Base-by-base conservation (phyloP, 2,329 filamentous ascomycete genomes). In the Penicillium freii region DNA sequence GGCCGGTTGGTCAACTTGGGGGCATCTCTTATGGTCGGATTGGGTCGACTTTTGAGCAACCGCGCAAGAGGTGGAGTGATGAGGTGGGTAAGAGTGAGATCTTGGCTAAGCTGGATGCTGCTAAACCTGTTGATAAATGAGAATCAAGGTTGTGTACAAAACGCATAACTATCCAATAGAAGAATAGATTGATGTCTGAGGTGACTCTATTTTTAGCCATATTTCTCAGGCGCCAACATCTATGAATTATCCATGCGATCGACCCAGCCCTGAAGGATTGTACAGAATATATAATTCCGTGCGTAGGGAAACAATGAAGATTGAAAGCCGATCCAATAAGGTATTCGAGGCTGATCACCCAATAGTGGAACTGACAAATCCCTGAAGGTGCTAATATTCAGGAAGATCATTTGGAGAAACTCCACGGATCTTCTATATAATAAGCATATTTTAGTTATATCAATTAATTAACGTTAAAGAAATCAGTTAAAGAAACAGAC, bases 21-120 rank as follows among this genome's bases (percentile, higher is more conserved):
- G 92, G 92, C 1, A 93, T 96, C 63, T 89, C 88, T 0, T 97
- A 95, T 72, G 87, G 82, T 0, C 81, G 91, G 42, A 75, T 83
- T 1, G 84, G 81, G 0, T 85, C 91, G 61, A 87, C 77, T 0
- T 77, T 90, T 40, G 91, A 96, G 78, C 73, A 94, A 21, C 84
- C 82, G 4, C 6, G 79, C 89, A 58, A 42, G 15, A 62, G 45
- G 36, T 68, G 66, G 66, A 48, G 54, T 36, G 50, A 59, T 21
- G 66, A 68, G 25, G 48, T 61, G 15, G 29, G 39, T 3, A 66
- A 64, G 56, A 67, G 61, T 50, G 59, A 64, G 34, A 10, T 63
- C 0, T 52, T 67, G 45, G 31, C 47, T 7, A 44, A 48, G 11
- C 47, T 67, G 13, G 62, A 68, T 55, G 54, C 58, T 29, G 15